Percentiles rank a stretch among this genome's conserved stretches.
These are phyloP conservation scores for Ceratocystis ficicola DNA, from an alignment of 2,329 filamentous ascomycete genomes.

Conservation along the genomic window DNA sequence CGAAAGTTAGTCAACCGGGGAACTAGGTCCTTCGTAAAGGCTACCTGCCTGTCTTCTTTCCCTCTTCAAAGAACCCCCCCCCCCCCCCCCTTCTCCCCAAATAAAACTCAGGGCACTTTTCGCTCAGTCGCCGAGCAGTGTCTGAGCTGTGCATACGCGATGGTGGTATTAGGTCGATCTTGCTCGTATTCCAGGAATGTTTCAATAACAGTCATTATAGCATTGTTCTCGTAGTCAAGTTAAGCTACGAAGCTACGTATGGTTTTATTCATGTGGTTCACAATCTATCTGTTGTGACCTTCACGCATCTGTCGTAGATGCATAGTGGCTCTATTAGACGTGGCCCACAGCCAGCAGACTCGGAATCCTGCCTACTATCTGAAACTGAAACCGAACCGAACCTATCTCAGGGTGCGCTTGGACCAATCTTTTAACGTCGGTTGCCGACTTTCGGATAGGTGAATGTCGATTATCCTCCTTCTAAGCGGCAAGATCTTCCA, in stretches of 20 bases:
- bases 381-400: not conserved
- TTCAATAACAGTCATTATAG: not conserved
- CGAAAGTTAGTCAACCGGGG: not conserved
- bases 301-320: not conserved
- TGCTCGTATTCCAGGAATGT: conserved; percentile 1
- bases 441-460: not conserved
- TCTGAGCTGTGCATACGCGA: conserved; percentile 1
- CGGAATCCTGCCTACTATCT: not conserved
- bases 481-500: not conserved
- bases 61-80: not conserved
- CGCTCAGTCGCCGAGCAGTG: not conserved
- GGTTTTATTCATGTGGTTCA: no score
- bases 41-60: not conserved
- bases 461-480: not conserved
- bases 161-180: not conserved
- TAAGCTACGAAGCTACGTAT: not conserved
- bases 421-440: not conserved
- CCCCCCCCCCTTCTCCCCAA: not conserved
- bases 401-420: not conserved
- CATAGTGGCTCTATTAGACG: not conserved
- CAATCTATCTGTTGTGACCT: no score
- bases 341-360: not conserved
- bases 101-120: not conserved
- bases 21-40: not conserved
- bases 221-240: not conserved